These are phyloP conservation scores for Paraurostyla sp. DNA, from an alignment of 73 alveolate genomes.

Conservation along the genomic window DNA sequence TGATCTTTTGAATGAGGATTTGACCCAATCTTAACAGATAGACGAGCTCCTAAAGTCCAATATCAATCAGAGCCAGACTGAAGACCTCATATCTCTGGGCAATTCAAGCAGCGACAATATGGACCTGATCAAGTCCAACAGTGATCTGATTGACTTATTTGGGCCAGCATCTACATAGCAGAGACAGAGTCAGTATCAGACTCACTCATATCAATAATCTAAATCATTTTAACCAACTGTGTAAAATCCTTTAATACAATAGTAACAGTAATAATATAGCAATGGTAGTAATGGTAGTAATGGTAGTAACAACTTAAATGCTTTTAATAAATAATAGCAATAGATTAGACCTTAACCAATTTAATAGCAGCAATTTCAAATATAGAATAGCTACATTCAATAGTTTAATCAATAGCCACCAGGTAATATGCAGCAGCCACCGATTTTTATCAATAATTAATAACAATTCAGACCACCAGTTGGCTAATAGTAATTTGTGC, in stretches of 20 bases:
- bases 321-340: not conserved
- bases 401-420: not conserved
- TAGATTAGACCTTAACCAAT: not conserved
- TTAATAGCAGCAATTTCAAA: not conserved
- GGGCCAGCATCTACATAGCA: not conserved
- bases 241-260: not conserved
- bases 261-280: not conserved
- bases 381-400: not conserved
- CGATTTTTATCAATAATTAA: too few species aligned
- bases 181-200: not conserved
- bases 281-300: not conserved
- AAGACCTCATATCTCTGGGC: slow-evolving; percentile 14
- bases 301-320: not conserved
- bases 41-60: slow-evolving; percentile 16
- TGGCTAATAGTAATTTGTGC: too few species aligned
- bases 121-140: not conserved
- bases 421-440: too few species aligned
- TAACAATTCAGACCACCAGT: too few species aligned
- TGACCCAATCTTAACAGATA: slow-evolving; percentile 1
- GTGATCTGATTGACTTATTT: not conserved
- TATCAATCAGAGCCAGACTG: not conserved
- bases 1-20: not conserved
- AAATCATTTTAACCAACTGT: not conserved
- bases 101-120: not conserved
- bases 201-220: not conserved